These are phyloP conservation scores for Pelargonium australe DNA, from an alignment of 441 rosid species.

Conservation along the genomic window DNA sequence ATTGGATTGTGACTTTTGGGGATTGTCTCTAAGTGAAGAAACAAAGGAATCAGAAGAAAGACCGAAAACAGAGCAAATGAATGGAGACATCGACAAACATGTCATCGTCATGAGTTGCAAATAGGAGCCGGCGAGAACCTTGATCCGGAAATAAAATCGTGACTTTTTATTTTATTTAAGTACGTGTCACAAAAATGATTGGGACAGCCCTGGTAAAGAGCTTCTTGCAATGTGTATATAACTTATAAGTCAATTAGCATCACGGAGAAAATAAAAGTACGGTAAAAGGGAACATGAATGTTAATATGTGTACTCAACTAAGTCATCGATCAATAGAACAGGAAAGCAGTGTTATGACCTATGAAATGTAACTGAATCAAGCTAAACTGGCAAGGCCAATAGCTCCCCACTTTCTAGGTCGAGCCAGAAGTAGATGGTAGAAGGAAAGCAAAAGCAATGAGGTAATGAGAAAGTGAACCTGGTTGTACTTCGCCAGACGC, in stretches of 20 bases:
- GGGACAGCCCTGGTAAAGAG: too few relatives aligned
- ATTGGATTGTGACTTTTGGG: too few relatives aligned
- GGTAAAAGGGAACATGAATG: not conserved
- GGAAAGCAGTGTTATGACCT: not conserved
- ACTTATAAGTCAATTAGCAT: not conserved
- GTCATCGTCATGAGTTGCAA: too few relatives aligned
- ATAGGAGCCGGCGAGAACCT: too few relatives aligned
- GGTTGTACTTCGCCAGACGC: constrained; percentile 85
- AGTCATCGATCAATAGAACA: not conserved
- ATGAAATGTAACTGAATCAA: not conserved
- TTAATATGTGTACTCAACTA: not conserved
- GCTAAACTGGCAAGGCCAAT: not conserved
- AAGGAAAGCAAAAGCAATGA: not conserved
- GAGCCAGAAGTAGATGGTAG: not conserved
- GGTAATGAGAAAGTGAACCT: constrained; percentile 40
- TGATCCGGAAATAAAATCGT: too few relatives aligned
- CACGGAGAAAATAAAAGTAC: not conserved
- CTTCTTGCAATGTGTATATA: too few relatives aligned
- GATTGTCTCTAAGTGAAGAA: too few relatives aligned
- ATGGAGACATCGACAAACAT: too few relatives aligned
- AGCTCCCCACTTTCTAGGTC: not conserved
- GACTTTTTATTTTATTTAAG: too few relatives aligned
- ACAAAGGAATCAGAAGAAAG: too few relatives aligned
- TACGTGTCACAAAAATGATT: too few relatives aligned
- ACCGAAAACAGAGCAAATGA: too few relatives aligned